Evolutionary conservation across 129 eudicot genomes (phyloP).

Genomic region (Smallanthus sonchifolius): DNA sequence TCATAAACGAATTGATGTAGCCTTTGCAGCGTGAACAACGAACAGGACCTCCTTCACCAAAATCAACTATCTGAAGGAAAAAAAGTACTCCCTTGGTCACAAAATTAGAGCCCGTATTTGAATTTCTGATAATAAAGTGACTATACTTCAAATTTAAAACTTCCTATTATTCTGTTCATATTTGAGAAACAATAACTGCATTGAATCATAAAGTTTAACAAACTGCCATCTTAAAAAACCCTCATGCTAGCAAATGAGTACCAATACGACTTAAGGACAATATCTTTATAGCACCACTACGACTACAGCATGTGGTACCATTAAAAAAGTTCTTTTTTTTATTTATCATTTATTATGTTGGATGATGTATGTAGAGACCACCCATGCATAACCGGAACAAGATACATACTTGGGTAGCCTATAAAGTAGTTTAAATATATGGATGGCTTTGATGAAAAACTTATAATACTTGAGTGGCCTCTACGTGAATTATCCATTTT

Average conservation of each 20-base stretch:
- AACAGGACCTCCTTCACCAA: slow-evolving; percentile 95
- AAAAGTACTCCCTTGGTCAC: background rate
- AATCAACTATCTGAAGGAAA: slow-evolving; percentile 71
- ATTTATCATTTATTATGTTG: background rate
- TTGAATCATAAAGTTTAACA: background rate
- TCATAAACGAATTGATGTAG: slow-evolving; percentile 92
- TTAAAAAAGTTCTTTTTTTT: background rate
- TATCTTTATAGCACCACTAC: background rate
- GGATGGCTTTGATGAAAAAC: background rate
- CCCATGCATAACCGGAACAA: background rate
- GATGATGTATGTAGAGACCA: background rate
- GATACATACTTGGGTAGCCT: background rate
- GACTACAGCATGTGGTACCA: background rate
- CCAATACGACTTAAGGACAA: background rate
- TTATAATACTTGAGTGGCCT: background rate
- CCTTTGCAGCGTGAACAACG: slow-evolving; percentile 98
- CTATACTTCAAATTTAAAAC: background rate
- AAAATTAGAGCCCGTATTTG: slow-evolving; percentile 6
- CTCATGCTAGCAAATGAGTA: slow-evolving; percentile 1
- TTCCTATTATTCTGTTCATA: background rate
- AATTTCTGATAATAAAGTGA: background rate
- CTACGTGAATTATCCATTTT: background rate
- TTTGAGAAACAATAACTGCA: background rate
- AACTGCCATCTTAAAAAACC: slow-evolving; percentile 1
- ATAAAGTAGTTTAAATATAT: background rate